These are phyloP conservation scores for Xerocomellus intermedius DNA, from an alignment of 768 basidiomycete genomes.

Conservation along the genomic window DNA sequence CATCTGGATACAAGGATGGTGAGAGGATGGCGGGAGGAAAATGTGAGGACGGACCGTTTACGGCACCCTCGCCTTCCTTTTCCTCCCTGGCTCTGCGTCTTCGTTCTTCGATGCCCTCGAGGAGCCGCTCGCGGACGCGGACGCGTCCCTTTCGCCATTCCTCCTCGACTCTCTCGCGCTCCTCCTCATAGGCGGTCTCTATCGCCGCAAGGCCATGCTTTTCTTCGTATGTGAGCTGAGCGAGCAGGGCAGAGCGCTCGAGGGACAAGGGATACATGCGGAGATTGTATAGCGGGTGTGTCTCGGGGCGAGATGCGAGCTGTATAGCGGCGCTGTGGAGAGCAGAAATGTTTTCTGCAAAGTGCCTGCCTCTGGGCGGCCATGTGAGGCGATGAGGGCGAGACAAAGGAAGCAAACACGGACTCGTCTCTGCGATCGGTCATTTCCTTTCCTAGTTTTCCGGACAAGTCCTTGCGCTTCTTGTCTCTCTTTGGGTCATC, in stretches of 20 bases:
- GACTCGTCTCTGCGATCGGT: constrained; percentile 76
- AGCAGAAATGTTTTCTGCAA: constrained; percentile 58
- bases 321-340: constrained; percentile 60
- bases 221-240: constrained; percentile 66
- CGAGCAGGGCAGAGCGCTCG: constrained; percentile 73
- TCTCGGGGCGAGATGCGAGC: constrained; percentile 68
- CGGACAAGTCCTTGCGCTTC: constrained; percentile 66
- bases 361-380: constrained; percentile 52
- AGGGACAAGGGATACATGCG: constrained; percentile 71
- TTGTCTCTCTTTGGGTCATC: constrained; percentile 60
- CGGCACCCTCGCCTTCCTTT: constrained; percentile 84
- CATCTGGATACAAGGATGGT: constrained; percentile 39
- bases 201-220: constrained; percentile 64
- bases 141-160: constrained; percentile 79
- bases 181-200: constrained; percentile 73
- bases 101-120: constrained; percentile 85
- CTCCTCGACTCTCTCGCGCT: constrained; percentile 75
- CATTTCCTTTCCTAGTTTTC: constrained; percentile 71
- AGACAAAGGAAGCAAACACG: constrained; percentile 24
- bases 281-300: constrained; percentile 61
- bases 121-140: constrained; percentile 68
- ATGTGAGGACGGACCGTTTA: constrained; percentile 49
- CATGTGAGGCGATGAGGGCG: constrained; percentile 13
- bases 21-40: constrained; percentile 2
- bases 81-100: constrained; percentile 78